phyloP scores from a whole-genome alignment of 163 green algal genomes.

The Chlorella variabilis region DNA sequence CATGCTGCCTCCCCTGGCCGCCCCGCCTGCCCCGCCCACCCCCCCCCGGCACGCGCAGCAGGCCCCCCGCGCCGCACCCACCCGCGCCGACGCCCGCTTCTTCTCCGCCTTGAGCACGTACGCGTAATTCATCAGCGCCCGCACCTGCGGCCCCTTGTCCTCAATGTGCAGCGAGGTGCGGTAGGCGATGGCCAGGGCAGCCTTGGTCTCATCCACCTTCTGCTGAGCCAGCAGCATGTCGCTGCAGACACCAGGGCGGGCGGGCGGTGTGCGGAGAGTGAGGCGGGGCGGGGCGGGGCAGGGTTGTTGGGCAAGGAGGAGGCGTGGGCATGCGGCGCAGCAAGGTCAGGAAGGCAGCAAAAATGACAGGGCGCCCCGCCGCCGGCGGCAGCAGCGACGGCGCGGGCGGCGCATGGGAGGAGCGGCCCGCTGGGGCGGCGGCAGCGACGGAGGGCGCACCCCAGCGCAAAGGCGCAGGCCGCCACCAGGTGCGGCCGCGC shows the following conservation, averaged over 20 bases:
- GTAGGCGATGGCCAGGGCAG: constrained; percentile 41
- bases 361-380: too few relatives aligned
- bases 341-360: too few relatives aligned
- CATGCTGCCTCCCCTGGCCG: too few relatives aligned
- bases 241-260: not conserved
- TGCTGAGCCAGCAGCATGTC: constrained; percentile 48
- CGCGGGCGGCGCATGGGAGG: too few relatives aligned
- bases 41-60: too few relatives aligned
- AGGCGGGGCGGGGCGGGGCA: not conserved
- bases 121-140: constrained; percentile 40
- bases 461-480: constrained; percentile 41
- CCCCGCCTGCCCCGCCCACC: too few relatives aligned
- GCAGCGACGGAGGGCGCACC: not conserved
- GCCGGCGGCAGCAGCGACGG: not conserved
- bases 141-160: constrained; percentile 20
- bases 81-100: constrained; percentile 15
- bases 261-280: too few relatives aligned
- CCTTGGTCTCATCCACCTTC: constrained; percentile 41
- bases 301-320: not conserved
- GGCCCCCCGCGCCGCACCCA: too few relatives aligned
- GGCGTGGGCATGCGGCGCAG: not conserved
- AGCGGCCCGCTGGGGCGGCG: too few relatives aligned
- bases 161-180: constrained; percentile 22
- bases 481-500: constrained; percentile 39
- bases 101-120: constrained; percentile 39